A percentile compares a stretch with the other conserved stretches of the same genome.
These are phyloP conservation scores for Nasturtium officinale DNA, from an alignment of 345 rosid genomes.

Conservation along the genomic window DNA sequence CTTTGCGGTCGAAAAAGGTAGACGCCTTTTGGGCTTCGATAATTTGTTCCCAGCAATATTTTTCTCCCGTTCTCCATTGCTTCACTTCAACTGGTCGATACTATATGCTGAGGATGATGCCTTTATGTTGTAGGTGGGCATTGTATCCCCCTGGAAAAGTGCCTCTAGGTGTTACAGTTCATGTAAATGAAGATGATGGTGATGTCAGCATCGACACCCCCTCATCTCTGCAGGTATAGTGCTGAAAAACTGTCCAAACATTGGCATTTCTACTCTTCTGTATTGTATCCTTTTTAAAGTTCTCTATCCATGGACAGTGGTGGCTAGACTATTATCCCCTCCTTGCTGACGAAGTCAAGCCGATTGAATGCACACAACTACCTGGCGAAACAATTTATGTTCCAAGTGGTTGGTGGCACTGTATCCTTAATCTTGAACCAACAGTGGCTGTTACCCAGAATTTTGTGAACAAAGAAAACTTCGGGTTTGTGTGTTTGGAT, in stretches of 20 bases:
- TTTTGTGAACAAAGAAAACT: conserved; percentile 79
- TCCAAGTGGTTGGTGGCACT: conserved; percentile 99
- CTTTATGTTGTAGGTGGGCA: conserved; percentile 77
- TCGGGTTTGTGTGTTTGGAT: conserved; percentile 88
- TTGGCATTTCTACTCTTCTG: conserved; percentile 19
- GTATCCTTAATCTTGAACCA: conserved; percentile 85
- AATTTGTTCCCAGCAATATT: conserved; percentile 10
- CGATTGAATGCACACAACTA: conserved; percentile 84
- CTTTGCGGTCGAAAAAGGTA: conserved; percentile 96
- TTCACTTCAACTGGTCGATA: conserved; percentile 5
- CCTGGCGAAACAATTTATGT: conserved; percentile 94
- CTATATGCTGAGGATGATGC: conserved; percentile 20
- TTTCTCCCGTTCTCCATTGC: conserved; percentile 5
- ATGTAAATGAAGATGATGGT: conserved; percentile 93
- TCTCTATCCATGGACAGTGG: conserved; percentile 59
- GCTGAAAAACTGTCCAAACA: conserved; percentile 25
- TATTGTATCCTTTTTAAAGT: conserved; percentile 1
- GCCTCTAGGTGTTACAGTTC: conserved; percentile 93
- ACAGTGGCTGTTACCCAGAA: conserved; percentile 95
- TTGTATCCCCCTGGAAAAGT: conserved; percentile 98
- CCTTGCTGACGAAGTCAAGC: conserved; percentile 89
- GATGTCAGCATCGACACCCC: conserved; percentile 90
- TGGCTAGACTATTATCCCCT: conserved; percentile 95
- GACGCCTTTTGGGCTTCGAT: not conserved
- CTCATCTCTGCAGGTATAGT: conserved; percentile 82